phyloP scores from a whole-genome alignment of 495 filamentous ascomycete genomes.

The Penicillium mononematosum region DNA sequence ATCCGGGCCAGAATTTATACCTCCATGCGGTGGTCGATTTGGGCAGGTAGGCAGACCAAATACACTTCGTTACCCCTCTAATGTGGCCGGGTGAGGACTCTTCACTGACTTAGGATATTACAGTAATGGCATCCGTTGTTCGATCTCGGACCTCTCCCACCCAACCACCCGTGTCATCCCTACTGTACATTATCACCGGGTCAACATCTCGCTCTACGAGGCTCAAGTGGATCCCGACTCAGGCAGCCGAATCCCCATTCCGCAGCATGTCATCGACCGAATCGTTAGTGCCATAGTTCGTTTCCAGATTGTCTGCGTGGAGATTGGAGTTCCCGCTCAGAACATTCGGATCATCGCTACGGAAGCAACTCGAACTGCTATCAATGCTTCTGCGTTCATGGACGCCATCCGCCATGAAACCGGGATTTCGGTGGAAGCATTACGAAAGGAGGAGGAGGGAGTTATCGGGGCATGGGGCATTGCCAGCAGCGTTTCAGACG shows the following conservation, averaged over 20 bases:
- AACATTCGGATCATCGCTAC: conserved; percentile 80
- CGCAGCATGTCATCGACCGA: conserved; percentile 56
- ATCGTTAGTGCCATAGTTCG: conserved; percentile 64
- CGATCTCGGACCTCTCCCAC: conserved; percentile 74
- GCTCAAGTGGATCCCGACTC: conserved; percentile 58
- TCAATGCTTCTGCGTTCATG: conserved; percentile 69
- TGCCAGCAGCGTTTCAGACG: conserved; percentile 66
- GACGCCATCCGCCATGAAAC: conserved; percentile 58
- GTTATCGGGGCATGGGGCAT: conserved; percentile 81
- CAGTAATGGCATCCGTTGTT: conserved; percentile 95
- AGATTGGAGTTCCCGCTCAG: conserved; percentile 59
- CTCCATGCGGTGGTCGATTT: conserved; percentile 33
- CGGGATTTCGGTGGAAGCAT: conserved; percentile 65
- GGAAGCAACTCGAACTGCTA: conserved; percentile 80
- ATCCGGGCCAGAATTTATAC: conserved; percentile 14
- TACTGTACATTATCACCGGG: conserved; percentile 74
- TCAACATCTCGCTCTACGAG: conserved; percentile 86
- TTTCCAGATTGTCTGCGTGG: conserved; percentile 71
- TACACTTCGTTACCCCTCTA: background rate
- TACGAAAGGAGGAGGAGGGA: conserved; percentile 79
- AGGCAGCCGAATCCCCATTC: conserved; percentile 55
- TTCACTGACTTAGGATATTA: background rate
- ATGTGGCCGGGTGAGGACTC: background rate
- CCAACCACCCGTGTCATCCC: conserved; percentile 68
- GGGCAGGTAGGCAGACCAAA: conserved; percentile 26